phyloP scores from a whole-genome alignment of 352 stramenopile genomes.

The Aphanomyces cochlioides region DNA sequence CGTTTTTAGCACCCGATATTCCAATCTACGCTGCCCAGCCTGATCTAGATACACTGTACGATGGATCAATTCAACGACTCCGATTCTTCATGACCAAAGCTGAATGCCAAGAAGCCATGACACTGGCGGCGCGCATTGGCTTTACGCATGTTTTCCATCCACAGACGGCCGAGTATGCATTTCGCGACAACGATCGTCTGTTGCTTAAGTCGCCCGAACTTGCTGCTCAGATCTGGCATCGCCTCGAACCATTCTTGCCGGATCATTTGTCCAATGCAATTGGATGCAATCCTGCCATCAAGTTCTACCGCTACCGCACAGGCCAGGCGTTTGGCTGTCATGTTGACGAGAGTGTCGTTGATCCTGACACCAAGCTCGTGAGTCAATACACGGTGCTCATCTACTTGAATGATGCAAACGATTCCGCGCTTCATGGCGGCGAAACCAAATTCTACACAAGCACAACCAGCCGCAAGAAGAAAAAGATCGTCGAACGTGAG shows the following conservation, averaged over 20 bases:
- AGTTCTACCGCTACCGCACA: slow-evolving; percentile 69
- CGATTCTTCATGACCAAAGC: slow-evolving; percentile 53
- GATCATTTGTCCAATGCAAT: slow-evolving; percentile 51
- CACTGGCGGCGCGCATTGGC: slow-evolving; percentile 52
- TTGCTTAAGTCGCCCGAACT: slow-evolving; percentile 58
- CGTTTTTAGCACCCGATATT: slow-evolving; percentile 7
- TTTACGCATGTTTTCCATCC: slow-evolving; percentile 71
- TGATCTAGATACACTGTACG: slow-evolving; percentile 37
- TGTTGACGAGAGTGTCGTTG: slow-evolving; percentile 81
- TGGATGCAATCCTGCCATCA: slow-evolving; percentile 65
- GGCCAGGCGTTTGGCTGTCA: slow-evolving; percentile 76
- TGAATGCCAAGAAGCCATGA: slow-evolving; percentile 59
- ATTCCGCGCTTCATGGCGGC: slow-evolving; percentile 67
- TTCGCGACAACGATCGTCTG: slow-evolving; percentile 74
- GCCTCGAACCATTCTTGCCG: slow-evolving; percentile 49
- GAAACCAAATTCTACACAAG: slow-evolving; percentile 72
- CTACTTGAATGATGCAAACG: slow-evolving; percentile 69
- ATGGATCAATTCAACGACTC: slow-evolving; percentile 64
- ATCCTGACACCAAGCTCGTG: slow-evolving; percentile 59
- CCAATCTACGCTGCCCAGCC: slow-evolving; percentile 10
- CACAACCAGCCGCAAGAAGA: slow-evolving; percentile 33
- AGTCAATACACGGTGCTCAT: slow-evolving; percentile 81
- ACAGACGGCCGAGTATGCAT: slow-evolving; percentile 57
- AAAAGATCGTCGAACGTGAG: slow-evolving; percentile 30
- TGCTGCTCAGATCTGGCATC: slow-evolving; percentile 62